phyloP scores from a whole-genome alignment of 2,329 filamentous ascomycete genomes.

The Hymenoscyphus linearis region DNA sequence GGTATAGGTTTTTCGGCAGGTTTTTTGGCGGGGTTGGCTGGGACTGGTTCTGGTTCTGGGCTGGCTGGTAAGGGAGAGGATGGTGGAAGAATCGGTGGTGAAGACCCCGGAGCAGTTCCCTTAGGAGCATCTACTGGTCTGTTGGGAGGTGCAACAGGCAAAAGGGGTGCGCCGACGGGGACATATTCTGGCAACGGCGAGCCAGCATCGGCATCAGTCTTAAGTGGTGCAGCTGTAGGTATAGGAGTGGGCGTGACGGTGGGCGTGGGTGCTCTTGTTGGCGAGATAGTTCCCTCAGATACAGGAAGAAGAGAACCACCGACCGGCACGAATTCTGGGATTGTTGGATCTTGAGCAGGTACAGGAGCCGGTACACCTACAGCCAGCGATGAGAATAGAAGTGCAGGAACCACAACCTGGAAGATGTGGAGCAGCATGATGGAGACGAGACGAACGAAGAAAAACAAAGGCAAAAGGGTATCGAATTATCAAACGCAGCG shows the following conservation, averaged over 20 bases:
- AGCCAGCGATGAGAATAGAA: conserved; percentile 12
- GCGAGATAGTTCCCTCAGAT: background rate
- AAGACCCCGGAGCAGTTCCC: too few relatives aligned
- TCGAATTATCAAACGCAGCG: too few relatives aligned
- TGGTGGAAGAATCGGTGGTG: too few relatives aligned
- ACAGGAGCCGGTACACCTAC: conserved; percentile 4
- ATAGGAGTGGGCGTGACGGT: background rate
- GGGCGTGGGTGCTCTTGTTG: too few relatives aligned
- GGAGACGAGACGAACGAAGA: background rate
- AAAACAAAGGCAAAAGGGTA: conserved; percentile 3
- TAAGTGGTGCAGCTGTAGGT: background rate
- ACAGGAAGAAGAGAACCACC: background rate
- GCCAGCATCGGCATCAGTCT: too few relatives aligned
- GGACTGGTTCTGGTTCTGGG: too few relatives aligned
- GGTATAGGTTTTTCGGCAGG: too few relatives aligned
- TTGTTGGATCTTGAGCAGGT: background rate
- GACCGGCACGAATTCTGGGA: background rate
- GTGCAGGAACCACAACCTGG: conserved; percentile 2
- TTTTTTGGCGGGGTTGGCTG: too few relatives aligned
- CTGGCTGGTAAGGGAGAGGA: too few relatives aligned
- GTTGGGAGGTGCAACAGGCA: background rate
- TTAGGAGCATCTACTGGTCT: too few relatives aligned
- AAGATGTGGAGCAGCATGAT: conserved; percentile 13
- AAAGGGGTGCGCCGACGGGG: background rate
- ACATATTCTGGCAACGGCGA: background rate